Evolutionary conservation across 2,329 filamentous ascomycete species (phyloP).

Genomic region (Trichoderma koningiopsis): DNA sequence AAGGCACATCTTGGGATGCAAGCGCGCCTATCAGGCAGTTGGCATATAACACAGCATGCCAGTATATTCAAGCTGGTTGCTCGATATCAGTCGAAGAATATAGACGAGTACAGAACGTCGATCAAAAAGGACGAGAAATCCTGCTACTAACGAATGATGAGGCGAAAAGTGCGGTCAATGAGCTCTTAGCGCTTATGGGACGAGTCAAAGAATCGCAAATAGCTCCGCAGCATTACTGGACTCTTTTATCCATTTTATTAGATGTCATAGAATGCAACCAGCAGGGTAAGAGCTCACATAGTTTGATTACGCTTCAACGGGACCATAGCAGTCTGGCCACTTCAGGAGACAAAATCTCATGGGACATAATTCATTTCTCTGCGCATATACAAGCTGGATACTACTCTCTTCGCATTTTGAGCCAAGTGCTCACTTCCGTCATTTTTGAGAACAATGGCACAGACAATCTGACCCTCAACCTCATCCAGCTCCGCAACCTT

Average conservation of each 20-base stretch:
- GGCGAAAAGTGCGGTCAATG: slow-evolving; percentile 25
- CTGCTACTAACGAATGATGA: slow-evolving; percentile 25
- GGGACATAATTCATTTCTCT: slow-evolving; percentile 63
- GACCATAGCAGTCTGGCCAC: not conserved
- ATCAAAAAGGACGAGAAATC: slow-evolving; percentile 37
- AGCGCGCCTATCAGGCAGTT: slow-evolving; percentile 53
- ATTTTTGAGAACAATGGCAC: slow-evolving; percentile 4
- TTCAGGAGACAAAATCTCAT: slow-evolving; percentile 38
- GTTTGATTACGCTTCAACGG: slow-evolving; percentile 32
- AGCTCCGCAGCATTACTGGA: slow-evolving; percentile 30
- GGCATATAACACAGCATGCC: slow-evolving; percentile 54
- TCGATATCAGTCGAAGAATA: slow-evolving; percentile 40
- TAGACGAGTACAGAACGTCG: slow-evolving; percentile 38
- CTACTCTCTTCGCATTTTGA: slow-evolving; percentile 61
- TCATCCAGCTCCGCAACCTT: slow-evolving; percentile 28
- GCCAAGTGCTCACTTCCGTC: slow-evolving; percentile 39
- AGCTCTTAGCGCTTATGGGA: slow-evolving; percentile 31
- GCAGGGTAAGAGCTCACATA: slow-evolving; percentile 35
- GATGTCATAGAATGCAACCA: slow-evolving; percentile 37
- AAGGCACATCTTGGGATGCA: slow-evolving; percentile 59
- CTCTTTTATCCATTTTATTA: slow-evolving; percentile 34
- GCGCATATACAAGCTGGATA: slow-evolving; percentile 62
- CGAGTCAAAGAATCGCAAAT: slow-evolving; percentile 11
- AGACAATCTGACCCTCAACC: not conserved
- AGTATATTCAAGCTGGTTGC: slow-evolving; percentile 26